Evolutionary conservation across 352 stramenopile genomes (phyloP).

Genomic region (Pythium aquatile): DNA sequence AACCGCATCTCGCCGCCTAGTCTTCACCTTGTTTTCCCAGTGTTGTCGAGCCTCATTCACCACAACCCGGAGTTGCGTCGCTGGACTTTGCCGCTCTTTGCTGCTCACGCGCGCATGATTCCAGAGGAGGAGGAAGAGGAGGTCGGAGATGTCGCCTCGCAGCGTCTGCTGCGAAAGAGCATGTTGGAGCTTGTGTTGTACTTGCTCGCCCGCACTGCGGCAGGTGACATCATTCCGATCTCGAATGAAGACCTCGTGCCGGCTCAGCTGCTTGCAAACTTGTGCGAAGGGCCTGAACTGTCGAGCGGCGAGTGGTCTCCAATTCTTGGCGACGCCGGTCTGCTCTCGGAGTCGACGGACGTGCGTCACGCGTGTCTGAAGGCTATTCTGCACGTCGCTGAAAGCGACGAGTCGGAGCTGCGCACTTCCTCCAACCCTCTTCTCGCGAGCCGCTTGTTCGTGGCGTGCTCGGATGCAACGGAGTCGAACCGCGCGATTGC

Average conservation of each 20-base stretch:
- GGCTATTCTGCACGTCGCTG: slow-evolving; percentile 56
- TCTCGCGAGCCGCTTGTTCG: slow-evolving; percentile 62
- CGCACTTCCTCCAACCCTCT: slow-evolving; percentile 35
- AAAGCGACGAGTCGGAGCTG: slow-evolving; percentile 51
- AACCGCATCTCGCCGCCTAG: slow-evolving; percentile 73
- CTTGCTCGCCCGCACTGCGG: slow-evolving; percentile 57
- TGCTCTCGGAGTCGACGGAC: slow-evolving; percentile 59
- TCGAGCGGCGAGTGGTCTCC: slow-evolving; percentile 63
- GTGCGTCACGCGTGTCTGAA: slow-evolving; percentile 59
- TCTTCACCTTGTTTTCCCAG: slow-evolving; percentile 76
- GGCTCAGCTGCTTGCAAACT: slow-evolving; percentile 48
- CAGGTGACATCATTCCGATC: slow-evolving; percentile 51
- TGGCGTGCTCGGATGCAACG: slow-evolving; percentile 61
- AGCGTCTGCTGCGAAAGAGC: slow-evolving; percentile 67
- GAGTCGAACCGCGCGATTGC: slow-evolving; percentile 59
- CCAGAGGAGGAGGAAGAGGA: slow-evolving; percentile 86
- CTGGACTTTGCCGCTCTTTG: slow-evolving; percentile 74
- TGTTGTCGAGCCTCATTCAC: slow-evolving; percentile 57
- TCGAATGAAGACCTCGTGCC: slow-evolving; percentile 61
- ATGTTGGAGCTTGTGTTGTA: slow-evolving; percentile 75
- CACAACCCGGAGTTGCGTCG: slow-evolving; percentile 52
- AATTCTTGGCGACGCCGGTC: slow-evolving; percentile 62
- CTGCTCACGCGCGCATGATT: slow-evolving; percentile 83
- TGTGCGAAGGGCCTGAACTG: slow-evolving; percentile 58
- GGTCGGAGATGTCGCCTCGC: slow-evolving; percentile 73